Base-by-base conservation (phyloP, 306 rosid species). In the Urtica urens region DNA sequence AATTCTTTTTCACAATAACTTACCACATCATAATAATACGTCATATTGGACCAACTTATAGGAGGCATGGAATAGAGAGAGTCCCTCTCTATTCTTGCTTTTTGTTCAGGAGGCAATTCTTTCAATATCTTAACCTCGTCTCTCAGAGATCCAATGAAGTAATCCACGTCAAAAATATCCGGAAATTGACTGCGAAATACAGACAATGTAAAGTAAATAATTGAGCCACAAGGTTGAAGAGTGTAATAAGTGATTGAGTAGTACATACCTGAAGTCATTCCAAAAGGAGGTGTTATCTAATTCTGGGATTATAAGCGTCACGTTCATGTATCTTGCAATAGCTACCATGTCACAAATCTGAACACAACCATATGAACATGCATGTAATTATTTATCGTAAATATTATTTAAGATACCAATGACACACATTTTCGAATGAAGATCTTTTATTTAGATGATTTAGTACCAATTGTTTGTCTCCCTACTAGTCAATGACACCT, bases 271-370 rank as follows among this genome's bases (percentile, higher is more conserved):
- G 20, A 21, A 60, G 54, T 81, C 93, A 58, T 75, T 71, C 86
- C 82, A 77, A 59, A 81, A 81, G 30, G 86, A 81, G 46, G 78
- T 74, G 33, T 77, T 81, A 56, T 81, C 93, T 46, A 81, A 16
- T 51, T 78, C 72, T n/a, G 93, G 93, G 50, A 81, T 79, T 46
- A 81, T 61, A 38, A 81, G 76, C 0, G 93, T 77, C 23, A 74
- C 82, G 55, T 81, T 77, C 49, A 81, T 34, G 55, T 66, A 66
- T 55, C 74, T 71, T 25, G 93, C 93, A 8, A 81, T 68, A 10
- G 82, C 71, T 26, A 74, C 85, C 93, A 81, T 81, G 64, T 81
- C 93, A 72, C 93, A 72, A 27, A 81, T 74, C 92, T 81, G 75
- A 55, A 46, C 0, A 11, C 6, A 28, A 10, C 10, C 33, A 28